Base-by-base conservation (phyloP, 2,329 filamentous ascomycete genomes). In the Dothistroma septosporum region DNA sequence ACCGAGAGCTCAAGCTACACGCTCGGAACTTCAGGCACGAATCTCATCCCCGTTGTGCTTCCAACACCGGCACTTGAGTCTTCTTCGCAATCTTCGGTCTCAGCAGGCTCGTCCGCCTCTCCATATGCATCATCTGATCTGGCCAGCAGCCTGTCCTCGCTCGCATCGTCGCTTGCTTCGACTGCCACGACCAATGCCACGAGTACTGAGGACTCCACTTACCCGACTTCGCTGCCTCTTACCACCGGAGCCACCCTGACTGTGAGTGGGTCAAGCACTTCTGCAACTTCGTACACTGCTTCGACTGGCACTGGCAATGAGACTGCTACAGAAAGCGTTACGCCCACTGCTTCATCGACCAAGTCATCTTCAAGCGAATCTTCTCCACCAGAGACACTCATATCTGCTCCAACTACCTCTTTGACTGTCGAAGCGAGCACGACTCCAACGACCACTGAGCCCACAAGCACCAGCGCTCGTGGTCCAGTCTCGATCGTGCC, bases 401-500 rank as follows among this genome's bases (percentile, higher is more conserved):
- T 53, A 11, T 32, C 4, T 53, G 50, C 31, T 11, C 50, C 52
- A 3, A 57, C 59, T 44, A 61, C 63, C 14, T 61, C 60, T 21
- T 44, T 32, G 5, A 33, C 41, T 12, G 31, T 35, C 46, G 49
- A 61, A 14, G 37, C 55, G 24, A 63, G 58, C n/a, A 57, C 57
- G 5, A 60, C 57, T n/a, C 49, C 58, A 9, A 64, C 61, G 12
- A 61, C 67, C 44, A 53, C 59, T 22, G 61, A 74, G 3, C 68
- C 70, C 16, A 44, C 41, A n/a, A 44, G 41, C 41, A 44, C 41
- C 41, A 44, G 14, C 41, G 6, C 16, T 16, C 41, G 41, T 8
- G n/a, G 24, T 24, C 70, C 74, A 24, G 68, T 70, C 12, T 78
- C 78, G n/a, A 76, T 82, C n/a, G 60, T 69, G 11, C 74, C 79